Base-by-base conservation (phyloP, 441 rosid species). In the Macaranga tanarius region DNA sequence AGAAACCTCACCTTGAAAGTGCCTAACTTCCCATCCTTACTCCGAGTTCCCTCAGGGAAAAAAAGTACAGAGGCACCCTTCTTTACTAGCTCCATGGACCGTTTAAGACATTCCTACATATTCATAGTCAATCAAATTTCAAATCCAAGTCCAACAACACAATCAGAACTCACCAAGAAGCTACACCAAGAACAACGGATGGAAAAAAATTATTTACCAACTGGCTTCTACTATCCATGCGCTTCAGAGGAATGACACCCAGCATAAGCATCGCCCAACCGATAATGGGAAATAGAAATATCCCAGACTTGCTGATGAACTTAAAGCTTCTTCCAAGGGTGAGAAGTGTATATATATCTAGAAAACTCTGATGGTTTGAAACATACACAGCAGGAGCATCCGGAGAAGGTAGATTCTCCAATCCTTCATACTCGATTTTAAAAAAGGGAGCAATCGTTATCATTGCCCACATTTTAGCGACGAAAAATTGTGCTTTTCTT, bases 261-360 rank as follows among this genome's bases (percentile, higher is more conserved):
- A 94, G 67, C 93, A 95, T 78, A 62, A 70, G 79, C 98, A 95
- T 95, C 61, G 96, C 99, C 98, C 99, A 95, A 10, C 99, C 99
- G 34, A 95, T 89, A 3, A 91, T 45, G 5, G 97, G 99, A 79
- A 74, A 81, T 38, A 91, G 86, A 77, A 95, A 91, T 81, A 92
- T 90, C 25, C 79, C 86, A 0, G 91, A 88, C 86, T 95, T 95
- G 88, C 97, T 95, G 77, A 92, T 90, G 83, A 95, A 95, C 89
- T 91, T 95, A 67, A 81, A 92, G 89, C 89, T 79, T 83, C 89
- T 85, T 40, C 95, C 99, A 61, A 92, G 84, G 40, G 92, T 92
- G 28, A 95, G 88, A 82, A 95, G 97, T 10, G 95, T 82, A 76
- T 86, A 89, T 76, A 90, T 95, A 83, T 95, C 99, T 26, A 95